A percentile compares a stretch with the other conserved stretches of the same genome.
These are phyloP conservation scores for Arabidopsis thaliana DNA, from an alignment of 345 rosid genomes.

Conservation along the genomic window TAIR10.1 NC_003075.7:7975001-7975500, in stretches of 20 bases:
- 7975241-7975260: conserved; percentile 38
- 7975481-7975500: conserved; percentile 38
- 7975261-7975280: not conserved
- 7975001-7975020: not conserved
- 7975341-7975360: conserved; percentile 47
- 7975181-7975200: conserved; percentile 45
- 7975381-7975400: conserved; percentile 46
- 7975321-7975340: conserved; percentile 46
- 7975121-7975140: conserved; percentile 27
- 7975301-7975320: conserved; percentile 34
- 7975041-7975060: not conserved
- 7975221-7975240: conserved; percentile 3
- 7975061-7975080: not conserved
- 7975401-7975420: conserved; percentile 43
- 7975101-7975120: not conserved
- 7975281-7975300: conserved; percentile 41
- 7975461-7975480: conserved; percentile 43
- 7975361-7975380: conserved; percentile 38
- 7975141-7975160: no score
- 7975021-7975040: not conserved
- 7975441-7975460: conserved; percentile 45
- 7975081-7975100: not conserved
- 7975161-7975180: not conserved
- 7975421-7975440: conserved; percentile 41
- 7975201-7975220: conserved; percentile 44